Evolutionary conservation across 345 rosid genomes (phyloP).

Genomic region (Heritiera fomes): DNA sequence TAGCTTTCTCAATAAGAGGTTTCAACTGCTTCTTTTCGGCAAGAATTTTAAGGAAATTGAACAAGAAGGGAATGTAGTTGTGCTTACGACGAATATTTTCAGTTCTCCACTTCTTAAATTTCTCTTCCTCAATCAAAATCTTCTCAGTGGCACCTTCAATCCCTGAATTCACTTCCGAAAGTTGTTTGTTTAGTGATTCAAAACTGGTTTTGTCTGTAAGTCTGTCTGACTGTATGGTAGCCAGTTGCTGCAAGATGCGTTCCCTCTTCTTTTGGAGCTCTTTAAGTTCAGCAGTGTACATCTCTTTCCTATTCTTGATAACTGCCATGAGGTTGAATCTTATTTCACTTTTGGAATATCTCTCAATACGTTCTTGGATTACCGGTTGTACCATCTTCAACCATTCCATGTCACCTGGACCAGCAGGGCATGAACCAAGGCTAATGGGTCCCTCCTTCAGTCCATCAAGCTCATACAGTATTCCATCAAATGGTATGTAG

Average conservation of each 20-base stretch:
- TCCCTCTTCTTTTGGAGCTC: slow-evolving; percentile 87
- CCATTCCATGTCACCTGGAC: slow-evolving; percentile 72
- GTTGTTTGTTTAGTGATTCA: slow-evolving; percentile 58
- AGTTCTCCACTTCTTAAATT: slow-evolving; percentile 93
- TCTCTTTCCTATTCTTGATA: slow-evolving; percentile 83
- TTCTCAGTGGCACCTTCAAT: slow-evolving; percentile 82
- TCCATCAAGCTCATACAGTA: slow-evolving; percentile 95
- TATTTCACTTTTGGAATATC: slow-evolving; percentile 88
- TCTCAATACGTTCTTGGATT: slow-evolving; percentile 91
- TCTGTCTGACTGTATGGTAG: slow-evolving; percentile 57
- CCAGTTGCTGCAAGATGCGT: slow-evolving; percentile 67
- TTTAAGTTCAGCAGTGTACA: slow-evolving; percentile 80
- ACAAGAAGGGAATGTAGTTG: slow-evolving; percentile 93
- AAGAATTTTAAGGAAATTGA: slow-evolving; percentile 93
- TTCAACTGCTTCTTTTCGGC: slow-evolving; percentile 99
- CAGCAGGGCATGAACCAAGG: slow-evolving; percentile 77
- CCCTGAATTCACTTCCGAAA: slow-evolving; percentile 68
- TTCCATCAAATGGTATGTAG: slow-evolving; percentile 87
- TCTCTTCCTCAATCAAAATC: slow-evolving; percentile 93
- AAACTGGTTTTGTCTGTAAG: slow-evolving; percentile 43
- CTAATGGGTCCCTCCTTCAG: slow-evolving; percentile 94
- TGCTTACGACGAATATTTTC: slow-evolving; percentile 95
- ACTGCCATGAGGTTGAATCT: slow-evolving; percentile 97
- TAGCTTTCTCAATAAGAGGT: slow-evolving; percentile 95
- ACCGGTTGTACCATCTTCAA: slow-evolving; percentile 87